Evolutionary conservation across 257 asterid species (phyloP), one percentile per base, ranked within the genome.

Genomic region (Solanum raphanifolium): DNA sequence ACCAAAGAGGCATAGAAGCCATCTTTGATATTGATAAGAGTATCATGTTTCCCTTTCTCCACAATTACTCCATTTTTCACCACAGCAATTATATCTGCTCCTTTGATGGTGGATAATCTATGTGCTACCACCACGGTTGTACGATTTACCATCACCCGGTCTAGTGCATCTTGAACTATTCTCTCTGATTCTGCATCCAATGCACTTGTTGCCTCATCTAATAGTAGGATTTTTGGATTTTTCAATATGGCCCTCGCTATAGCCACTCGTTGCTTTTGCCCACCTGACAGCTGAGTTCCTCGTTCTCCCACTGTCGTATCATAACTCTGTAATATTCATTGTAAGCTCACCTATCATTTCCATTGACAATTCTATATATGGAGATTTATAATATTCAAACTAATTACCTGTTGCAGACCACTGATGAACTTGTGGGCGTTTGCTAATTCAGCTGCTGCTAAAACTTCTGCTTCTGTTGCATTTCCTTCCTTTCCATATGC

Each of bases 121-220:
- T 96, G 99, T 1, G 99, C 98, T 89, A 96, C 98, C n/a, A 95
- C 91, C 13, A 96, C 93, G 0, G 99, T 96, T 0, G 99, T 96
- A 83, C 98, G 92, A 86, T 92, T 89, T 75, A 94, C 94, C 95
- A 93, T 91, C 12, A 95, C 98, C 27, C 93, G 87, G 73, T 96
- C 98, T 3, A 96, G 90, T 5, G 99, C 99, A 11, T 96, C 98
- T 84, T 96, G 98, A 20, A 94, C 98, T 27, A 95, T 86, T 82
- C 95, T 92, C 92, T 96, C 98, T 1, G 99, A 94, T 89, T 96
- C 98, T 0, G 95, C 96, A 88, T 95, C 98, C 88, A 96, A 73
- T 9, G 99, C 99, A 7, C 98, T 95, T 0, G 99, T 96, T 0
- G 99, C 98, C 92, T 96, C 99, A 13, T 96, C 99, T 5, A 96